Evolutionary conservation across 164 flowering plant genomes (phyloP).

Genomic region (Nymphaea colorata): DNA sequence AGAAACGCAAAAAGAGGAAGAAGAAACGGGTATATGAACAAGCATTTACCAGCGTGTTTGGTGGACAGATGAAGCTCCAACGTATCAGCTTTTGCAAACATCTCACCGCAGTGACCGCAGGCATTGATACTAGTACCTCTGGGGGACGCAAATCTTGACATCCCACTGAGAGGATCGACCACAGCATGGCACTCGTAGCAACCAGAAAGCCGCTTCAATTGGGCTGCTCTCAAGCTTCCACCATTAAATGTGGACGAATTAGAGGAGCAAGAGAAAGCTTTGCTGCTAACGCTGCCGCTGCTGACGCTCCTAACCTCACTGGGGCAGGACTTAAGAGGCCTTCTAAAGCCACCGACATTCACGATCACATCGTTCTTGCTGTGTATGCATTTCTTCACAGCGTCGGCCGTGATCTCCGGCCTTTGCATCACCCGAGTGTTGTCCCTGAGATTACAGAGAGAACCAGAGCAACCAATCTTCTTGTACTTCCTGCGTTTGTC

Average conservation of each 20-base stretch:
- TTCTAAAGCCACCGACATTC: conserved; percentile 19
- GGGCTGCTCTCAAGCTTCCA: conserved; percentile 58
- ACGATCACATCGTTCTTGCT: conserved; percentile 31
- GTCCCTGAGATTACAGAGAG: conserved; percentile 41
- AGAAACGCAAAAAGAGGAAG: not conserved
- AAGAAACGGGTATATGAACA: not conserved
- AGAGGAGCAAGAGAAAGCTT: conserved; percentile 19
- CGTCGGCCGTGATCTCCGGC: conserved; percentile 39
- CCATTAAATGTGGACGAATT: conserved; percentile 20
- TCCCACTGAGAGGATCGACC: conserved; percentile 66
- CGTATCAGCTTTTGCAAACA: conserved; percentile 62
- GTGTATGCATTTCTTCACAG: conserved; percentile 11
- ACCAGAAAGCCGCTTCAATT: conserved; percentile 63
- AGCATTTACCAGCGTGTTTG: conserved; percentile 68
- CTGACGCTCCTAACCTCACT: not conserved
- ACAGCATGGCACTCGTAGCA: conserved; percentile 91
- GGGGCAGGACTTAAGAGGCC: not conserved
- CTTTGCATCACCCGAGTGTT: conserved; percentile 70
- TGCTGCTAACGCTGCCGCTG: not conserved
- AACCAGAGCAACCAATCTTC: conserved; percentile 66
- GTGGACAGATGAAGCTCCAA: conserved; percentile 82
- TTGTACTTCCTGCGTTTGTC: conserved; percentile 32
- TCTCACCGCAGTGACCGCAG: conserved; percentile 75
- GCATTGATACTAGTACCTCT: conserved; percentile 38
- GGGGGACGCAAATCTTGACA: conserved; percentile 52